Percentiles rank a stretch among this genome's conserved stretches.
phyloP scores from a whole-genome alignment of 2,329 filamentous ascomycete genomes.

The Aspergillus sojae region DNA sequence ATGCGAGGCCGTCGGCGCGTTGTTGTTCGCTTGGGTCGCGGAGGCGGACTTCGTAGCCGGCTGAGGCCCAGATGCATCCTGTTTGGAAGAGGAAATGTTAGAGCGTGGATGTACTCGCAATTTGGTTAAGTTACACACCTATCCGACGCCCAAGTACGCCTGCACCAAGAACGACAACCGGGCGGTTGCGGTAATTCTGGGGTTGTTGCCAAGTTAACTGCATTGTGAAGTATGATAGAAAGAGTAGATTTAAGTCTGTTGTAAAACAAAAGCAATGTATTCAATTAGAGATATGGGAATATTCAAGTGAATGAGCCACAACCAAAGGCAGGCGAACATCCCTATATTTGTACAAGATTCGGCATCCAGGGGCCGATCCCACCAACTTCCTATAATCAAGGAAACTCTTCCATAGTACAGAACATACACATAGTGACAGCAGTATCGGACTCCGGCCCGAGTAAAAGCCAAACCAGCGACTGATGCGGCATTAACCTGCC shows the following conservation, averaged over 20 bases:
- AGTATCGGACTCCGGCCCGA: not conserved
- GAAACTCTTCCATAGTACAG: not conserved
- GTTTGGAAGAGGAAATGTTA: not conserved
- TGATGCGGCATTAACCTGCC: not conserved
- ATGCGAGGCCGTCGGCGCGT: conserved; percentile 28
- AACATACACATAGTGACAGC: not conserved
- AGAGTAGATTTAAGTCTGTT: not conserved
- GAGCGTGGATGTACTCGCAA: no score
- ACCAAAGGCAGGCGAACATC: not conserved
- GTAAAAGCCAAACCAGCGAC: not conserved
- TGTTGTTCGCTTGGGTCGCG: conserved; percentile 34
- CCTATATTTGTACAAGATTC: not conserved
- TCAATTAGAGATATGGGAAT: not conserved
- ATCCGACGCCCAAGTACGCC: conserved; percentile 47
- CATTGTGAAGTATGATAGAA: not conserved
- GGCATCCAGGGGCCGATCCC: not conserved
- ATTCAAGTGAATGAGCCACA: not conserved
- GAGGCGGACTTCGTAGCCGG: conserved; percentile 30
- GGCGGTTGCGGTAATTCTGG: conserved; percentile 35
- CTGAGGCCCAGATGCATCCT: conserved; percentile 38
- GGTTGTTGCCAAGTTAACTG: conserved; percentile 27
- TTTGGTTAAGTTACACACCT: conserved; percentile 23
- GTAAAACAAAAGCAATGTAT: no score
- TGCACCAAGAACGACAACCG: conserved; percentile 45
- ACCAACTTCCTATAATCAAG: not conserved